Base-by-base conservation (phyloP, 192 early-diverging fungal species). In the Coemansia sp. region DNA sequence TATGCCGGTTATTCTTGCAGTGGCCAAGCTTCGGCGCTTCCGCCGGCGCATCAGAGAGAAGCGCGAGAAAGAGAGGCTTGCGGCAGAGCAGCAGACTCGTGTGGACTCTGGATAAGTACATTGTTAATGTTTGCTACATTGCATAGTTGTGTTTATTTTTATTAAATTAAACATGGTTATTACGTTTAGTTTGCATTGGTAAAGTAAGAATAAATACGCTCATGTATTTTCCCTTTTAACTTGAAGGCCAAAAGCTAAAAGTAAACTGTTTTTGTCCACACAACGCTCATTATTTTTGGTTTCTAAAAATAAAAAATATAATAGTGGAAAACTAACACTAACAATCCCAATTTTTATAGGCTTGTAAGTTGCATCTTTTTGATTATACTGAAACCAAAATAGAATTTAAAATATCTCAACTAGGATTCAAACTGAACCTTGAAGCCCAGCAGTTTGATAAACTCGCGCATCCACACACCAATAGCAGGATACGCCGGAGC, bases 401-500 rank as follows among this genome's bases (percentile, higher is more conserved):
- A 43, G 13, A 43, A 12, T 16, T 43, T 43, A 3, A 2, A 43
- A 12, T 43, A 4, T n/a, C 16, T 16, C 4, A 22, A 57, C 19
- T 57, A 32, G 23, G 19, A 13, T 54, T 47, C 65, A 27, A 73
- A 1, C 41, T 73, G 65, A 41, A 79, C 23, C 43, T 69, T 73
- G 52, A 79, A 47, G 43, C 71, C 71, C 3, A 80, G 61, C 18
- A 80, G 68, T 57, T 67, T 69, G 59, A 80, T 74, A 59, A 80
- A 80, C 69, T 80, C 72, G 39, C 72, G 71, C 69, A 80, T 54
- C 72, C 71, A 74, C 27, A 64, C 63, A 14, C 77, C 77, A 53
- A 80, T 80, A 14, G 71, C 77, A 18, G 67, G 67, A 53, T 80
- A 80, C 11, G 77, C 77, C 3, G 77, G 77, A 9, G 66, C 77